These are phyloP conservation scores for Keithomyces neogunnii DNA, from an alignment of 2,329 filamentous ascomycete species.

Conservation along the genomic window DNA sequence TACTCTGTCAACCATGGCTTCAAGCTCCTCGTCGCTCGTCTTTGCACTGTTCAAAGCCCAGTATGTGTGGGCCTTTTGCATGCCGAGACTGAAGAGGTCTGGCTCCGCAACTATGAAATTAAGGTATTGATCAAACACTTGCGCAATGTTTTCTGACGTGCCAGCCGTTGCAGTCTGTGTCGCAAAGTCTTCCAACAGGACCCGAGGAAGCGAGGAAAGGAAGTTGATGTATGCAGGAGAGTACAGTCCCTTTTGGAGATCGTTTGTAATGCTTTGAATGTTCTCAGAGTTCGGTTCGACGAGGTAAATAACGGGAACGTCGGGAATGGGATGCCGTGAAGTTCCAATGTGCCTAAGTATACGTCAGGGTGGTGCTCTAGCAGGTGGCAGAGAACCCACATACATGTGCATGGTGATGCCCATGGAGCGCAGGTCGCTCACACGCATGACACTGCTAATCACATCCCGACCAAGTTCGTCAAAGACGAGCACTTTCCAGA, in stretches of 20 bases:
- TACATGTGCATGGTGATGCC: conserved; percentile 97
- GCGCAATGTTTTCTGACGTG: conserved; percentile 82
- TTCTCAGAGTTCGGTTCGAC: conserved; percentile 80
- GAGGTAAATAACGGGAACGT: conserved; percentile 95
- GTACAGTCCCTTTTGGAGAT: conserved; percentile 82
- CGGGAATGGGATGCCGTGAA: conserved; percentile 80
- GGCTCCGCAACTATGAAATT: conserved; percentile 97
- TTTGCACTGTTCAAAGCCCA: conserved; percentile 93
- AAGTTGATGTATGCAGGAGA: conserved; percentile 96
- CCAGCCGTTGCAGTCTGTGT: conserved; percentile 75
- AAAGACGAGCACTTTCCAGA: conserved; percentile 97
- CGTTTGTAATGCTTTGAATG: conserved; percentile 71
- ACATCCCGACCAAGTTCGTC: conserved; percentile 88
- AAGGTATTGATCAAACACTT: conserved; percentile 92
- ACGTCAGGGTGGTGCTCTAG: not conserved
- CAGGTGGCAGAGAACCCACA: conserved; percentile 19
- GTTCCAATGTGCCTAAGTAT: conserved; percentile 64
- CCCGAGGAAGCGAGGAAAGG: conserved; percentile 82
- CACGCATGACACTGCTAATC: conserved; percentile 89
- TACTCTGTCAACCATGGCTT: conserved; percentile 78
- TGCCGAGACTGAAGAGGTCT: conserved; percentile 87
- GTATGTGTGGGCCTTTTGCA: conserved; percentile 86
- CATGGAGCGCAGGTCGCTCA: conserved; percentile 86
- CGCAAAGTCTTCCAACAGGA: conserved; percentile 90
- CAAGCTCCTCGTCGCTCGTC: conserved; percentile 83